Evolutionary conservation across 2,329 filamentous ascomycete genomes (phyloP).

Genomic region (Calonectria honghensis): DNA sequence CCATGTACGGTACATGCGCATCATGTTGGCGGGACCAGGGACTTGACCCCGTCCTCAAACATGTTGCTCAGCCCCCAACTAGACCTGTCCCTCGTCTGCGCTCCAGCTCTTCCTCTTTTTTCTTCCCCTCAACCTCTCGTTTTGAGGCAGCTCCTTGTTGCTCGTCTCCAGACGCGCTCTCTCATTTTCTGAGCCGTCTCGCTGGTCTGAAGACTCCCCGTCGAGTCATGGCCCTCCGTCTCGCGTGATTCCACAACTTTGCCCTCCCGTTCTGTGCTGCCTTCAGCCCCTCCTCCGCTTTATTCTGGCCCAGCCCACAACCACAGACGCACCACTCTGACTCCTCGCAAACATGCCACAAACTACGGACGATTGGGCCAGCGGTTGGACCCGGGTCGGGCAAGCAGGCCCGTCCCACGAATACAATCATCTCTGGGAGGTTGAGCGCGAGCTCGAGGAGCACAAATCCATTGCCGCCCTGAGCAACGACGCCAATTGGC

Average conservation of each 20-base stretch:
- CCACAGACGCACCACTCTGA: background rate
- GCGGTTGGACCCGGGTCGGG: constrained; percentile 60
- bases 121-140: background rate
- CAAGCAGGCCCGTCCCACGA: constrained; percentile 49
- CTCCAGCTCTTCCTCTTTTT: background rate
- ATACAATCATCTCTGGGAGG: constrained; percentile 52
- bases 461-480: constrained; percentile 57
- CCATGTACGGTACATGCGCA: constrained; percentile 2
- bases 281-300: constrained; percentile 17
- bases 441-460: constrained; percentile 57
- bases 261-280: background rate
- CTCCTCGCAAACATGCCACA: constrained; percentile 1
- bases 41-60: constrained; percentile 20
- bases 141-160: background rate
- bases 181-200: too few relatives aligned
- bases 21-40: constrained; percentile 3
- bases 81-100: background rate
- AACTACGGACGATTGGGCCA: constrained; percentile 56
- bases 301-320: background rate
- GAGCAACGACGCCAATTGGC: constrained; percentile 59
- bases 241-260: background rate
- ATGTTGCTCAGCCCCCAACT: constrained; percentile 20
- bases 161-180: background rate
- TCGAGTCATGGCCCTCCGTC: constrained; percentile 15
- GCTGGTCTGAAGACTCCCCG: background rate